phyloP scores from a whole-genome alignment of 768 basidiomycete species.

The Gautieria morchelliformis region DNA sequence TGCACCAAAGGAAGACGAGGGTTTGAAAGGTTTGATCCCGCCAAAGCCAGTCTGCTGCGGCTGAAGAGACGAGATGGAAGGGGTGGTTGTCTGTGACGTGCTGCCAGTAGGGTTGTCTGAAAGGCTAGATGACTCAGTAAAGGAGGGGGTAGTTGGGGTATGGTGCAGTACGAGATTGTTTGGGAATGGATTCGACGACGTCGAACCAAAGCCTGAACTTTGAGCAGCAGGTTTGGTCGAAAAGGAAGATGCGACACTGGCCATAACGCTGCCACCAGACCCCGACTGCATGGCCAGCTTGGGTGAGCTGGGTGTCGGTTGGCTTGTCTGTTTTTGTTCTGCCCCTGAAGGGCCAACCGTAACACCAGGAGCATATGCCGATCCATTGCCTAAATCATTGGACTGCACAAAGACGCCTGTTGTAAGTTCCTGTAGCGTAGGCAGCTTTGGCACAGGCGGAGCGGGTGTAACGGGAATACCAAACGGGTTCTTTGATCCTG shows the following conservation, averaged over 20 bases:
- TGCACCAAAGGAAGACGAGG: constrained; percentile 71
- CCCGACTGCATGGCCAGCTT: constrained; percentile 25
- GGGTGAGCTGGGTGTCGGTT: neutral
- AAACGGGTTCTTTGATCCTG: constrained; percentile 94
- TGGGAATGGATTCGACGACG: constrained; percentile 6
- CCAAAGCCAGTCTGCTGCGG: constrained; percentile 42
- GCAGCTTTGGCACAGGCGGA: constrained; percentile 64
- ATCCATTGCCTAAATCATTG: neutral
- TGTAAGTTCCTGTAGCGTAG: constrained; percentile 74
- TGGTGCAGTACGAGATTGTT: constrained; percentile 13
- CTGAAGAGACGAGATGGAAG: constrained; percentile 29
- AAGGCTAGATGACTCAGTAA: constrained; percentile 38
- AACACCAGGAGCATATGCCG: neutral
- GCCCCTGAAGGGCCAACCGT: neutral
- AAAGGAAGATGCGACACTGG: constrained; percentile 70
- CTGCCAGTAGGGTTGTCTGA: constrained; percentile 45
- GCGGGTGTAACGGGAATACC: constrained; percentile 56
- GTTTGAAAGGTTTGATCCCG: constrained; percentile 75
- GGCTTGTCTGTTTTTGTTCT: neutral
- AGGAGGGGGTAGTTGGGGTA: constrained; percentile 27
- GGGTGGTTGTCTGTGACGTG: constrained; percentile 20
- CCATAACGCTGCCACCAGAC: constrained; percentile 42
- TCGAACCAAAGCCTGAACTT: neutral
- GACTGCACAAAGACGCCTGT: constrained; percentile 25
- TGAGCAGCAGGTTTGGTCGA: constrained; percentile 15